A percentile compares a stretch with the other conserved stretches of the same genome.
phyloP scores from a whole-genome alignment of 164 flowering plant genomes.

The Paratinospora sagittata region DNA sequence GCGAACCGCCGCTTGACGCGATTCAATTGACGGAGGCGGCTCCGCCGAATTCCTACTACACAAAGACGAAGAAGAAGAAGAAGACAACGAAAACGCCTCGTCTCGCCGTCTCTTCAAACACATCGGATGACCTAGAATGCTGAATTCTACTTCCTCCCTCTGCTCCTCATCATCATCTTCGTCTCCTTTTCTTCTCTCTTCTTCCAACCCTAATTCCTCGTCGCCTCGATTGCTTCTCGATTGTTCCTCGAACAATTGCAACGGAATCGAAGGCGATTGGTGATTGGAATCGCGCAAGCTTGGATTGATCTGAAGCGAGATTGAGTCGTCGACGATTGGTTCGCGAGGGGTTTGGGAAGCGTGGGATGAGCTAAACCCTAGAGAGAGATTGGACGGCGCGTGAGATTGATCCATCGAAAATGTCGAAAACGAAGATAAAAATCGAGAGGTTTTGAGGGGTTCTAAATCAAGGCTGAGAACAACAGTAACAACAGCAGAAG shows the following conservation, averaged over 20 bases:
- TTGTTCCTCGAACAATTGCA: constrained; percentile 41
- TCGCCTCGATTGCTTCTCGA: constrained; percentile 11
- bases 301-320: constrained; percentile 36
- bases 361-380: constrained; percentile 38
- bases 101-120: constrained; percentile 49
- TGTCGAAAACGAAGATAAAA: neutral
- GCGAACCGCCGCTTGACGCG: constrained; percentile 34
- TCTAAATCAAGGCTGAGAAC: constrained; percentile 5
- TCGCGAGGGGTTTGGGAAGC: constrained; percentile 16
- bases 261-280: constrained; percentile 27
- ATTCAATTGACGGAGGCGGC: constrained; percentile 25
- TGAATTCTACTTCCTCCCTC: constrained; percentile 46
- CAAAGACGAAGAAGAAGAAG: constrained; percentile 15
- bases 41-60: constrained; percentile 20
- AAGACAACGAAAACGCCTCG: constrained; percentile 10
- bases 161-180: constrained; percentile 22
- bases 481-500: constrained; percentile 38
- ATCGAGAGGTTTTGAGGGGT: neutral
- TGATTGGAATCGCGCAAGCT: constrained; percentile 21
- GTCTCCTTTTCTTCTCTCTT: neutral
- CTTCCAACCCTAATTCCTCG: constrained; percentile 15
- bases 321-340: constrained; percentile 31
- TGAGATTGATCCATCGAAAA: constrained; percentile 39
- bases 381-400: constrained; percentile 35
- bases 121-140: constrained; percentile 59